Evolutionary conservation across 2,329 filamentous ascomycete species (phyloP), one percentile per base, ranked within the genome.

Genomic region (Aspergillus latus): DNA sequence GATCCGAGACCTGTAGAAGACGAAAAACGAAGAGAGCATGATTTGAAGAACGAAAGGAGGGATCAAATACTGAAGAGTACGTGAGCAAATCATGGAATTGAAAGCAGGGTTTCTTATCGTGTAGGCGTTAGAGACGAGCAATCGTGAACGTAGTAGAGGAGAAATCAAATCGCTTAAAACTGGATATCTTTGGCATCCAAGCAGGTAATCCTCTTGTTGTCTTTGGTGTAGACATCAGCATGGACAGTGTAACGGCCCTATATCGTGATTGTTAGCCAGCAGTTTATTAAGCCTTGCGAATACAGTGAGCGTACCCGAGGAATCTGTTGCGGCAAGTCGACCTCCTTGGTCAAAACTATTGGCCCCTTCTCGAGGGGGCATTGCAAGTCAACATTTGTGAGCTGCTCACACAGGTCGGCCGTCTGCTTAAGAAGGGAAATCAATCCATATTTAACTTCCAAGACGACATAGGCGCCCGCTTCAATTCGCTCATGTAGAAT

Each of bases 401-500:
- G 84, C 73, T 96, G 88, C 59, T 97, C 89, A 80, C 94, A 99
- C 37, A 97, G 84, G 70, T 96, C 88, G 67, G 88, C 86, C 64
- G 82, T 84, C 63, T 89, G 89, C 74, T 84, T 90, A 74, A 99
- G 85, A 62, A 99, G 84, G 54, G 86, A 89, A 74, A 99, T 97
- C 63, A 96, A 81, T 59, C 93, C 93, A 74, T 96, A 97, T 78
- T 96, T 97, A 77, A 99, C 93, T 64, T 87, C 83, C 40, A 99
- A 74, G 47, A 88, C 81, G 60, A 97, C 88, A 66, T 89, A 90
- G 58, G 93, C 90, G 57, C 91, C 93, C 57, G 91, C 73, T 54
- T 86, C 83, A 62, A 99, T 86, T 50, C 81, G 76, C 68, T 95
- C 76, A 64, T 82, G 82, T 62, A 97, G 83, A n/a, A 79, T 84